These are phyloP conservation scores for Globisporangium nunn DNA, from an alignment of 352 stramenopile genomes.

Conservation along the genomic window DNA sequence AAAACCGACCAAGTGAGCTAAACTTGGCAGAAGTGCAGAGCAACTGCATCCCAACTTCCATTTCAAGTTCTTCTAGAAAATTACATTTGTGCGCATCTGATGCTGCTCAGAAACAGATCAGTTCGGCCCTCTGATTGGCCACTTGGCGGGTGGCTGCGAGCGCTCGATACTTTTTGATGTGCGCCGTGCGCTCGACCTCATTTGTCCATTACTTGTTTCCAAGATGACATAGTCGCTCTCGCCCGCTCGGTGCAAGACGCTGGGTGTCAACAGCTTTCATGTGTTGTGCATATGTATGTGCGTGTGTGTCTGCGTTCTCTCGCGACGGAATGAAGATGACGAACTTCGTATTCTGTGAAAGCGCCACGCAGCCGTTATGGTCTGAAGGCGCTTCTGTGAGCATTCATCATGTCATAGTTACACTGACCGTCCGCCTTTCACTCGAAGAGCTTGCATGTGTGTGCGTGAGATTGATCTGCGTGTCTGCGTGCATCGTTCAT, in stretches of 20 bases:
- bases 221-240: neutral
- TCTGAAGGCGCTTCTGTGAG: conserved; percentile 25
- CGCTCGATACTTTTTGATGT: neutral
- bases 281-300: neutral
- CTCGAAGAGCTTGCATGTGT: neutral
- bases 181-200: neutral
- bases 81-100: neutral
- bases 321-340: conserved; percentile 14
- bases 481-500: neutral
- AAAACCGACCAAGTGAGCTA: too few species aligned
- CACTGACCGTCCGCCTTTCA: conserved; percentile 34
- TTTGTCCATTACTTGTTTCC: neutral
- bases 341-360: conserved; percentile 14
- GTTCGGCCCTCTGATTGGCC: neutral
- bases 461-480: neutral
- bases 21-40: neutral
- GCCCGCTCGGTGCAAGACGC: neutral
- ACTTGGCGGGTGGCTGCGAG: neutral
- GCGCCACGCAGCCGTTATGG: conserved; percentile 15
- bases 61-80: neutral
- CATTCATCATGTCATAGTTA: conserved; percentile 49
- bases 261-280: neutral
- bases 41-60: too few species aligned
- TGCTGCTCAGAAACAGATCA: neutral
- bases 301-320: conserved; percentile 1